Evolutionary conservation across 352 stramenopile species (phyloP).

Genomic region (Pythium plurisporium): DNA sequence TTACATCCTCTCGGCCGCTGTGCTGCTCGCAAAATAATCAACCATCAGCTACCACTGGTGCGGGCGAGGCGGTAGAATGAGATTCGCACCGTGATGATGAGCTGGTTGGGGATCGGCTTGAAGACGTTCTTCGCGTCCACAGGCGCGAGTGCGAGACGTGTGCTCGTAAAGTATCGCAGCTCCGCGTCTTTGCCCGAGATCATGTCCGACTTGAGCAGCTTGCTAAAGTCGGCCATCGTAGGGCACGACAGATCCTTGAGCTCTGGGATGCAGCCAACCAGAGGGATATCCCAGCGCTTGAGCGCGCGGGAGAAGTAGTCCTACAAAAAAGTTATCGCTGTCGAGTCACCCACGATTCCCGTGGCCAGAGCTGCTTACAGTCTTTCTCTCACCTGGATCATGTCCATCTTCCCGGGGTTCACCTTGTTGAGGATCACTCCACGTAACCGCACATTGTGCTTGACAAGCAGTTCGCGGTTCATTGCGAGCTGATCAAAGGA

Average conservation of each 20-base stretch:
- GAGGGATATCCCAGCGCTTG: constrained; percentile 85
- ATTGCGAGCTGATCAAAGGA: constrained; percentile 85
- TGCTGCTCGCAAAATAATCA: constrained; percentile 63
- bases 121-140: constrained; percentile 76
- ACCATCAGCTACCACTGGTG: too few relatives aligned
- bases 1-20: constrained; percentile 76
- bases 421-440: constrained; percentile 89
- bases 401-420: constrained; percentile 86
- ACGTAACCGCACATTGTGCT: constrained; percentile 69
- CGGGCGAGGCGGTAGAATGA: too few relatives aligned
- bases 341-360: not conserved
- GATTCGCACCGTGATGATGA: constrained; percentile 72
- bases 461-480: constrained; percentile 78
- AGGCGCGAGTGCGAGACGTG: constrained; percentile 69
- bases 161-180: constrained; percentile 82
- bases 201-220: constrained; percentile 78
- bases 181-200: constrained; percentile 72
- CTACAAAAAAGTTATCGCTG: constrained; percentile 14
- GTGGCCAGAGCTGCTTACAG: not conserved
- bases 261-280: constrained; percentile 87
- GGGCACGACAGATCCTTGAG: constrained; percentile 76
- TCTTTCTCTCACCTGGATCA: constrained; percentile 73
- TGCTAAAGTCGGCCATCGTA: constrained; percentile 86
- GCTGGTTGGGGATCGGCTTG: constrained; percentile 82
- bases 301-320: constrained; percentile 88